Percentiles rank a stretch among this genome's conserved stretches.
These are phyloP conservation scores for Jackrogersella multiformis DNA, from an alignment of 495 filamentous ascomycete genomes.

Conservation along the genomic window DNA sequence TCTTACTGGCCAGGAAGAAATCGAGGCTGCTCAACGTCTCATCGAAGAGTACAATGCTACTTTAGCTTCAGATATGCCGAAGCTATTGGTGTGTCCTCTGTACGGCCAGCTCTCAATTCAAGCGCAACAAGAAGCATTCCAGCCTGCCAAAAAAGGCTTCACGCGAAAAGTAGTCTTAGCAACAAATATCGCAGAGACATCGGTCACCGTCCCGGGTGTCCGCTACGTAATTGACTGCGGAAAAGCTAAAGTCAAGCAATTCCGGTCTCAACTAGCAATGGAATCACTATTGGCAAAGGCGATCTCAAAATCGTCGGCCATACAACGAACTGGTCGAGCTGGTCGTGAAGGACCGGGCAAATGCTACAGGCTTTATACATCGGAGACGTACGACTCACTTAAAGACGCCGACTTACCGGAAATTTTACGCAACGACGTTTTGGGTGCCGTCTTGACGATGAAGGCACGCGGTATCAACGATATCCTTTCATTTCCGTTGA, in stretches of 20 bases:
- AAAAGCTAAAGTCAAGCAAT: constrained; percentile 94
- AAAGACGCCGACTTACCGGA: constrained; percentile 83
- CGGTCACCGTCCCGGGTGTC: constrained; percentile 93
- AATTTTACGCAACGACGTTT: constrained; percentile 88
- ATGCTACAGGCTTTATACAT: constrained; percentile 90
- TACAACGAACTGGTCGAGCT: constrained; percentile 91
- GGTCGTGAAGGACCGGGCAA: constrained; percentile 91
- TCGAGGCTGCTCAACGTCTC: constrained; percentile 80
- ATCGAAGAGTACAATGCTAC: constrained; percentile 79
- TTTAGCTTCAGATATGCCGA: constrained; percentile 78
- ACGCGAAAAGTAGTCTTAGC: constrained; percentile 91
- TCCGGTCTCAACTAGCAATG: constrained; percentile 81
- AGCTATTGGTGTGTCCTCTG: constrained; percentile 61
- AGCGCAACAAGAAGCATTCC: constrained; percentile 86
- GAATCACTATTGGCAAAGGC: constrained; percentile 91
- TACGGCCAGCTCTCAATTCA: constrained; percentile 66
- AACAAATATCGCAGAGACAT: constrained; percentile 98
- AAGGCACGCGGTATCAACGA: constrained; percentile 90
- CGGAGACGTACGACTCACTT: constrained; percentile 74
- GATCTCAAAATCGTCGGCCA: constrained; percentile 91
- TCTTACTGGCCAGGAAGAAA: constrained; percentile 91
- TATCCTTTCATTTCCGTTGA: constrained; percentile 82
- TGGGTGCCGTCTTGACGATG: constrained; percentile 88
- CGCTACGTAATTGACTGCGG: constrained; percentile 92
- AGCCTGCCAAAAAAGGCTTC: constrained; percentile 71